phyloP scores from a whole-genome alignment of 805 yeast genomes.

The Torulaspora microellipsoides region DNA sequence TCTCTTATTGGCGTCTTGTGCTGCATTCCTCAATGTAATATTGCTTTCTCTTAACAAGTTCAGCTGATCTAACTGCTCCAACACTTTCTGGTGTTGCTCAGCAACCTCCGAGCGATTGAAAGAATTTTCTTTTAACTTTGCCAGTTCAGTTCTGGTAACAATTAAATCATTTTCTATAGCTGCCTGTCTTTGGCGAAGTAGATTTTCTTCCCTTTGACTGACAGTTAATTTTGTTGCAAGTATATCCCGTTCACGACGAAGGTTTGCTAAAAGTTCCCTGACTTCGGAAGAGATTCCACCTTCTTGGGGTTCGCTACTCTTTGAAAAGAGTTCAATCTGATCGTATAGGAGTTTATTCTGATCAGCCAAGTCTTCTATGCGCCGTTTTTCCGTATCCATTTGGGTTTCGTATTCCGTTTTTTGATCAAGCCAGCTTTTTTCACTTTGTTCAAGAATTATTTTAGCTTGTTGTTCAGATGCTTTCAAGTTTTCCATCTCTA shows the following conservation, averaged over 20 bases:
- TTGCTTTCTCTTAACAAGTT: slow-evolving; percentile 66
- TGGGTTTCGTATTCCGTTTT: slow-evolving; percentile 43
- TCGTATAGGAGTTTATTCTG: slow-evolving; percentile 66
- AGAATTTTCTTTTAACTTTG: slow-evolving; percentile 35
- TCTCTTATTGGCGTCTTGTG: slow-evolving; percentile 30
- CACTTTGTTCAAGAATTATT: slow-evolving; percentile 34
- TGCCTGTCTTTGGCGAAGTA: slow-evolving; percentile 48
- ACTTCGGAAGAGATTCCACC: slow-evolving; percentile 28
- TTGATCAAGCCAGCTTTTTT: slow-evolving; percentile 45
- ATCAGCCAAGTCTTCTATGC: slow-evolving; percentile 52
- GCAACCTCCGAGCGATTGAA: slow-evolving; percentile 21
- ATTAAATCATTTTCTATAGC: slow-evolving; percentile 47
- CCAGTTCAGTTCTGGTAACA: slow-evolving; percentile 47
- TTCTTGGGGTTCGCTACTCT: slow-evolving; percentile 8
- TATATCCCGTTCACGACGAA: slow-evolving; percentile 73
- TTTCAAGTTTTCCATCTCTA: slow-evolving; percentile 24
- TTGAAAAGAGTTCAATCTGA: slow-evolving; percentile 50
- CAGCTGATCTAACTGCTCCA: slow-evolving; percentile 55
- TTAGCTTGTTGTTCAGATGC: slow-evolving; percentile 33
- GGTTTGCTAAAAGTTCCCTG: slow-evolving; percentile 52
- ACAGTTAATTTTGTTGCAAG: slow-evolving; percentile 55
- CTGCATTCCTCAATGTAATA: slow-evolving; percentile 54
- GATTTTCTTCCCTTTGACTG: slow-evolving; percentile 49
- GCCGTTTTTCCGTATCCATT: slow-evolving; percentile 41
- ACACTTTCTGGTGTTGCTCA: slow-evolving; percentile 42